Evolutionary conservation across 148 eudicot species (phyloP).

Genomic region (Silene conica): DNA sequence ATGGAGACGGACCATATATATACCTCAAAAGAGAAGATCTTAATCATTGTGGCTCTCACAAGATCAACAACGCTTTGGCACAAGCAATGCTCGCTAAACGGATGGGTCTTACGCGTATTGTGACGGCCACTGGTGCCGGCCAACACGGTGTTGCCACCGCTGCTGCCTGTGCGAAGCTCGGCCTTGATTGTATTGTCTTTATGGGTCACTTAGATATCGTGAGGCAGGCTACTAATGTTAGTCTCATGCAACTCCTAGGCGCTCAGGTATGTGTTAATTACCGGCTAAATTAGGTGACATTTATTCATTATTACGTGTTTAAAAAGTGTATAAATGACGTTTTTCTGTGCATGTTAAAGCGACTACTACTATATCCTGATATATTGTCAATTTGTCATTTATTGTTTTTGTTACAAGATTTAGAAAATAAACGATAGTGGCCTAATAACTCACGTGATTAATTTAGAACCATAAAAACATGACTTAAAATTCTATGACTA

Average conservation of each 20-base stretch:
- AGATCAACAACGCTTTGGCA: slow-evolving; percentile 79
- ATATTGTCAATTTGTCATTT: no score
- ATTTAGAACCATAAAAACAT: no score
- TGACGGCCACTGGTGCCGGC: slow-evolving; percentile 78
- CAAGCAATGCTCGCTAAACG: slow-evolving; percentile 79
- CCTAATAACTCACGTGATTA: no score
- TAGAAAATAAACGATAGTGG: no score
- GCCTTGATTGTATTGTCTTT: slow-evolving; percentile 42
- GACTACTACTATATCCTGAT: no score
- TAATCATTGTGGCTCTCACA: slow-evolving; percentile 74
- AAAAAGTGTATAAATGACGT: no score
- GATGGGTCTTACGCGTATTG: slow-evolving; percentile 40
- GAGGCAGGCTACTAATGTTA: slow-evolving; percentile 51
- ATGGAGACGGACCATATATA: slow-evolving; percentile 47
- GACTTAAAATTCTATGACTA: no score
- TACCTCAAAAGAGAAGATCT: slow-evolving; percentile 87
- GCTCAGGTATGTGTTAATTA: slow-evolving; percentile 48
- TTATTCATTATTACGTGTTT: no score
- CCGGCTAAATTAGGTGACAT: no score
- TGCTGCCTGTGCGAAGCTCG: slow-evolving; percentile 67
- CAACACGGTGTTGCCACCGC: slow-evolving; percentile 86
- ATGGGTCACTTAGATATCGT: slow-evolving; percentile 59
- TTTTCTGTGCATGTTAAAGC: no score
- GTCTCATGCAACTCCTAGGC: slow-evolving; percentile 52
- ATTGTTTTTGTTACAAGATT: not conserved